Base-by-base conservation (phyloP, 257 asterid species). In the Fraxinus excelsior region DNA sequence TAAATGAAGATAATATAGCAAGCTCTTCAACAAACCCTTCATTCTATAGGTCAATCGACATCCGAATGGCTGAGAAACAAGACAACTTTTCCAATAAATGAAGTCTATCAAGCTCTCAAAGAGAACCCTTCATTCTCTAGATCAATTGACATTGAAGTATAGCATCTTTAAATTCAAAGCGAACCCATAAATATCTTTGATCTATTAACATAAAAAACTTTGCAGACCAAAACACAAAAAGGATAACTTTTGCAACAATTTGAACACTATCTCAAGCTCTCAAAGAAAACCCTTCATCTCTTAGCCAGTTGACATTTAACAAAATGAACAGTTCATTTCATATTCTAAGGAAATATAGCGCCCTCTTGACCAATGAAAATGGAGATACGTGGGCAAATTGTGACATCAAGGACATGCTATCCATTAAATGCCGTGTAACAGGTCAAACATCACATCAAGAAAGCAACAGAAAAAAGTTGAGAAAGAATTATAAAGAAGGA, bases 371-470 rank as follows among this genome's bases (percentile, higher is more conserved):
- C 85, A 87, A 76, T 83, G 85, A 87, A 82, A 78, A 67, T 70
- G 83, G 85, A 51, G 40, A 42, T 78, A 71, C 76, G 74, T 77
- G 80, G 76, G 70, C 49, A 80, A 76, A 76, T 65, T 70, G 79
- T 84, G 80, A 67, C 79, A 87, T 85, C 81, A 49, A 79, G 66
- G 80, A 78, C 74, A 75, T 70, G 35, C 82, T 72, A 76, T 79
- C 80, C 73, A 80, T 80, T 84, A 82, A 78, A 79, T 82, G 84
- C 76, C 82, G 80, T 77, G 69, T 62, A 82, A 82, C 65, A 81
- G 84, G 85, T 85, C 80, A 82, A 75, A 76, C 29, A 85, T 87
- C 89, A 72, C 85, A 86, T 83, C 87, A 79, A 46, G 84, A 85
- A 84, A 84, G 85, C 82, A 81, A 84, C 86, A 79, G 62, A 71